Evolutionary conservation across 2,329 filamentous ascomycete species (phyloP), one percentile per base, ranked within the genome.

Genomic region (Aspergillus japonicus): DNA sequence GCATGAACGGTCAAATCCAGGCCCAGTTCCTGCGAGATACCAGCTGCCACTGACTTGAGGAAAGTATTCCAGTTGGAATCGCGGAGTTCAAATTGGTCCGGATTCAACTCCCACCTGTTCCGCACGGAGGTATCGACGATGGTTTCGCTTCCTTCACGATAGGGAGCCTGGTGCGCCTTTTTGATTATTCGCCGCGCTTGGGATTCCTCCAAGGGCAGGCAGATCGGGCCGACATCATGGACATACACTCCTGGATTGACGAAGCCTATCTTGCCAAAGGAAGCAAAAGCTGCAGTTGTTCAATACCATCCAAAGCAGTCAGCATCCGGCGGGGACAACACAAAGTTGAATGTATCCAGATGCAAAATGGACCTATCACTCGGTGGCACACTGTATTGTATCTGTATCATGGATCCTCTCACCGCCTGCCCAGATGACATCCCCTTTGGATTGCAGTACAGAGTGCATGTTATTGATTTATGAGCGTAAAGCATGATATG

Each of bases 81-180:
- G 5, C 35, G 56, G 4, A 63, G 19, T 19, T 50, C 19, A 21
- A 61, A 52, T 21, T 63, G 54, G 5, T 31, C 21, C 8, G 61
- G 49, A 48, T 63, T 42, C 4, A 61, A 54, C 42, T 61, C 49
- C 59, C 56, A 63, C 10, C 48, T 61, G 47, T 59, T 63, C 10
- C 61, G 58, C 4, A 63, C 61, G 5, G 58, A 57, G 50, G 59
- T 54, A 31, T 63, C 55, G 11, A 59, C 53, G 23, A 61, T 16
- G 6, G 58, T 61, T 47, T 63, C 56, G n/a, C 48, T 57, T 16
- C 61, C 61, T 19, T 63, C 56, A 12, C 58, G 58, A 21, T 52
- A 61, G 29, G 61, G 61, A 16, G 50, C 61, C 26, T 31, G 21
- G n/a, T 50, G 58, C 19, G 56, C 59, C 12, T 47, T 29, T 7